Percentiles rank a stretch among this genome's conserved stretches.
Conservation (phyloP, 108 stramenopile species). For the Cyclostephanos invisitatus region DNA sequence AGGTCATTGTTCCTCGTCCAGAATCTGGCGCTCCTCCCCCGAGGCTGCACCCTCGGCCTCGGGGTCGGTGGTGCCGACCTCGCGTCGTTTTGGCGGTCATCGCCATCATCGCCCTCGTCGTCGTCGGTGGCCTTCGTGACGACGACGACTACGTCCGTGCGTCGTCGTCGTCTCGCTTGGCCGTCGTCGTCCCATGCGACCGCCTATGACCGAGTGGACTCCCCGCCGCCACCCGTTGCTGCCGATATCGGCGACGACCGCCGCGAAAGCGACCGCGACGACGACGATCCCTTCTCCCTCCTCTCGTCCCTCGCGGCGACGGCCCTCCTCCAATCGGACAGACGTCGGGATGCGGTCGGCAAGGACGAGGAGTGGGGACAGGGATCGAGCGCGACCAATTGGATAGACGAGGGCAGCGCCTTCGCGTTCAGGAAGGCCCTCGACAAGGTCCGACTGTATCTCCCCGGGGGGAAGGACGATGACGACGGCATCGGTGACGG, state of each 20-base stretch:
- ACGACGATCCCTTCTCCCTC: slow-evolving; percentile 51
- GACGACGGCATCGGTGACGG: neutral
- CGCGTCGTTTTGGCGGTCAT: too few relatives aligned
- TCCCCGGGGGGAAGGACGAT: slow-evolving; percentile 3
- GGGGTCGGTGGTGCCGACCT: neutral
- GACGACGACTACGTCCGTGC: neutral
- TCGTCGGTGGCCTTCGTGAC: neutral
- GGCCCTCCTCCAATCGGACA: slow-evolving; percentile 66
- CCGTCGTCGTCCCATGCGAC: neutral
- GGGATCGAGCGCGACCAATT: slow-evolving; percentile 64
- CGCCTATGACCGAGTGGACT: neutral
- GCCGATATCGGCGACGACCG: neutral
- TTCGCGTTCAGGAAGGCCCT: slow-evolving; percentile 58
- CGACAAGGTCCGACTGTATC: slow-evolving; percentile 39
- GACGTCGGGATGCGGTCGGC: slow-evolving; percentile 58
- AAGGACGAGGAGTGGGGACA: slow-evolving; percentile 37
- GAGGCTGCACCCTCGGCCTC: neutral
- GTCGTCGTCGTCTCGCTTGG: neutral
- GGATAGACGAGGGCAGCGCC: slow-evolving; percentile 71
- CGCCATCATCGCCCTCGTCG: neutral
- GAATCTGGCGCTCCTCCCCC: neutral
- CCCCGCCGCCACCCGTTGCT: neutral
- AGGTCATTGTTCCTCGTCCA: slow-evolving; percentile 4
- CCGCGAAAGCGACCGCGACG: neutral
- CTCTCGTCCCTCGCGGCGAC: slow-evolving; percentile 53